These are phyloP conservation scores for Coniella lustricola DNA, from an alignment of 2,329 filamentous ascomycete species.

Conservation along the genomic window DNA sequence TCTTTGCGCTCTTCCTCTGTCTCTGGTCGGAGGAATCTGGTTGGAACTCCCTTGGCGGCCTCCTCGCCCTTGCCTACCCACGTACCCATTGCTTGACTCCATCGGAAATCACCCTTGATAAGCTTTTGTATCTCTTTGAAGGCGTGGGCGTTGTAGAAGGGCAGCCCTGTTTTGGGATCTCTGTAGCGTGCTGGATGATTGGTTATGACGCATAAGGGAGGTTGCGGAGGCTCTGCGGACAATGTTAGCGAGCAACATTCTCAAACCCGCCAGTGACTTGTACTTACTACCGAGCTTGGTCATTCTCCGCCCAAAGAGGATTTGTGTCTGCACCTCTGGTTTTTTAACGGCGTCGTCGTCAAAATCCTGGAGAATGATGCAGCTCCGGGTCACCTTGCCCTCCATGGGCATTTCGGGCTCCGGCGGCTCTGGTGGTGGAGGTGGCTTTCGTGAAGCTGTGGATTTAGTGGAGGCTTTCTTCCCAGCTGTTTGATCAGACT, in stretches of 20 bases:
- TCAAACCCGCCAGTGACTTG: not conserved
- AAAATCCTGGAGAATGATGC: slow-evolving; percentile 55
- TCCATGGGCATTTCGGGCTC: slow-evolving; percentile 27
- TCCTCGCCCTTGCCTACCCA: slow-evolving; percentile 66
- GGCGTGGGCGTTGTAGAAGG: slow-evolving; percentile 71
- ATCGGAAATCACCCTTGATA: slow-evolving; percentile 66
- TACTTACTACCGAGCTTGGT: slow-evolving; percentile 46
- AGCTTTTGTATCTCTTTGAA: slow-evolving; percentile 78
- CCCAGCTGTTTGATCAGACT: slow-evolving; percentile 3
- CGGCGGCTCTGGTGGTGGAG: slow-evolving; percentile 25
- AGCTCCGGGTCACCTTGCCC: slow-evolving; percentile 48
- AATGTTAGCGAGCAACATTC: not conserved
- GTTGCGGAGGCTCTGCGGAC: slow-evolving; percentile 40
- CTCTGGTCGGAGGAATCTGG: slow-evolving; percentile 50
- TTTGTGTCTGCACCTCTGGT: slow-evolving; percentile 49
- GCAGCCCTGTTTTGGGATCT: slow-evolving; percentile 76
- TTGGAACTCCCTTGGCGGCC: slow-evolving; percentile 71
- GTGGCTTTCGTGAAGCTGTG: slow-evolving; percentile 14
- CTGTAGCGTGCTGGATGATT: slow-evolving; percentile 73
- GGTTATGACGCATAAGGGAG: slow-evolving; percentile 71
- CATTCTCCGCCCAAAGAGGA: slow-evolving; percentile 55
- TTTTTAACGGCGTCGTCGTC: slow-evolving; percentile 49
- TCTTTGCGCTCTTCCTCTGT: slow-evolving; percentile 14
- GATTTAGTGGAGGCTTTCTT: slow-evolving; percentile 11
- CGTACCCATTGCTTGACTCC: slow-evolving; percentile 72